These are phyloP conservation scores for Gelatoporia subvermispora DNA, from an alignment of 768 basidiomycete species.

Conservation along the genomic window DNA sequence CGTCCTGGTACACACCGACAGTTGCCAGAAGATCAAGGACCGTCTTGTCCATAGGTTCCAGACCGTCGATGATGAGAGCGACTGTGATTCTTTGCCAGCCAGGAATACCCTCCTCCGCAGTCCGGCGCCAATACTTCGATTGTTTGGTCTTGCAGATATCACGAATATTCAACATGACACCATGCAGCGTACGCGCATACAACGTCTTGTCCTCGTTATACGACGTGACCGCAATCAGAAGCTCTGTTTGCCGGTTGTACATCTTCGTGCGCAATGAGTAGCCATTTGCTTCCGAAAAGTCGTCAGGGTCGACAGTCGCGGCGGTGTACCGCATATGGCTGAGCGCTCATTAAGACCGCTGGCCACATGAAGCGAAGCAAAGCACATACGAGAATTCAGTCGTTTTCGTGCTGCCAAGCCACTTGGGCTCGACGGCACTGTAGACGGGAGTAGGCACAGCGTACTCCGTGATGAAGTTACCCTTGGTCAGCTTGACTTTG, in stretches of 20 bases:
- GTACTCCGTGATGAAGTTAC: conserved; percentile 90
- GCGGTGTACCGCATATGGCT: conserved; percentile 95
- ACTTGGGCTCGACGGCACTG: conserved; percentile 80
- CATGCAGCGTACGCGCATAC: conserved; percentile 89
- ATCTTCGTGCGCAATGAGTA: conserved; percentile 81
- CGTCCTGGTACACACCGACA: conserved; percentile 90
- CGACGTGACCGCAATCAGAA: conserved; percentile 91
- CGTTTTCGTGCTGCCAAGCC: conserved; percentile 53
- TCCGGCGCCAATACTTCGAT: conserved; percentile 84
- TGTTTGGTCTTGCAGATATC: conserved; percentile 96
- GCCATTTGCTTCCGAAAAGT: conserved; percentile 73
- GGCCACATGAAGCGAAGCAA: background rate
- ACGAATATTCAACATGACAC: conserved; percentile 96
- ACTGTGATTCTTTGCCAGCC: conserved; percentile 92
- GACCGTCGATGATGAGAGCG: conserved; percentile 86
- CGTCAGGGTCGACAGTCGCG: conserved; percentile 88
- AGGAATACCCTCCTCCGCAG: conserved; percentile 78
- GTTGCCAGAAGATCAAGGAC: conserved; percentile 87
- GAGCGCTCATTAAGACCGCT: background rate
- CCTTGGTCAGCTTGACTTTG: conserved; percentile 88
- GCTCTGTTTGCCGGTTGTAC: conserved; percentile 86
- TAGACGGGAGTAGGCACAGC: conserved; percentile 79
- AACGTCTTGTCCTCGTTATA: conserved; percentile 92
- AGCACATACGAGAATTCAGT: conserved; percentile 85
- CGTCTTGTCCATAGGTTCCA: conserved; percentile 94